Evolutionary conservation across 106 monocot species (phyloP).

Genomic region (Acorus gramineus): DNA sequence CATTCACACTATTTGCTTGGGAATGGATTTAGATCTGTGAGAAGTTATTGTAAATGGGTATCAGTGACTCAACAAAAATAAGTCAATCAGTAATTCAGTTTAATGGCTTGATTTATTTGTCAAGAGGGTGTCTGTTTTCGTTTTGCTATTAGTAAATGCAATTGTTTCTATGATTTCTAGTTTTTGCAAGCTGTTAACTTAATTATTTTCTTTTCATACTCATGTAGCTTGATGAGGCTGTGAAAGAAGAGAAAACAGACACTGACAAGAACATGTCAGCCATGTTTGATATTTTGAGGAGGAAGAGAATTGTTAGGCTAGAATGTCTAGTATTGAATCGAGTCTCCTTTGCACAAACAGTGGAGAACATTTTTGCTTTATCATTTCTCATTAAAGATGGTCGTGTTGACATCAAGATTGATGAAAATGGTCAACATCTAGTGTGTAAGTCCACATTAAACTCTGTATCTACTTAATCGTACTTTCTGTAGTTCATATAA

Average conservation of each 20-base stretch:
- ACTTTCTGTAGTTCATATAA: neutral
- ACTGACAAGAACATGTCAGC: conserved; percentile 65
- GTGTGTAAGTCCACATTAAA: conserved; percentile 36
- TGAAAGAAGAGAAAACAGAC: conserved; percentile 33
- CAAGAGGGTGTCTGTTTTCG: neutral
- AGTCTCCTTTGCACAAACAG: conserved; percentile 66
- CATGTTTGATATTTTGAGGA: conserved; percentile 59
- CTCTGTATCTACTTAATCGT: neutral
- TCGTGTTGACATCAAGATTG: conserved; percentile 44
- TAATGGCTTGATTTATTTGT: too few relatives aligned
- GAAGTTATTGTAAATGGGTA: too few relatives aligned
- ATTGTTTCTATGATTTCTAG: neutral
- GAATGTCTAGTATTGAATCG: conserved; percentile 57
- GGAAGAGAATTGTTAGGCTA: conserved; percentile 33
- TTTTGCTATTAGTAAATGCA: neutral
- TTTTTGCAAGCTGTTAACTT: neutral
- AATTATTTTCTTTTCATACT: conserved; percentile 4
- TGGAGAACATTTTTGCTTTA: conserved; percentile 74
- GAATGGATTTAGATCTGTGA: too few relatives aligned
- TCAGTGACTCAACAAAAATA: too few relatives aligned
- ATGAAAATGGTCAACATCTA: conserved; percentile 32
- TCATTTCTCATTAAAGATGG: conserved; percentile 86
- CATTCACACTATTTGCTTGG: too few relatives aligned
- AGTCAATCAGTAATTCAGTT: too few relatives aligned
- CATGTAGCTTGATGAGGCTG: conserved; percentile 36